Evolutionary conservation across 768 basidiomycete species (phyloP), one percentile per base, ranked within the genome.

Genomic region (Lactarius pseudohatsudake): DNA sequence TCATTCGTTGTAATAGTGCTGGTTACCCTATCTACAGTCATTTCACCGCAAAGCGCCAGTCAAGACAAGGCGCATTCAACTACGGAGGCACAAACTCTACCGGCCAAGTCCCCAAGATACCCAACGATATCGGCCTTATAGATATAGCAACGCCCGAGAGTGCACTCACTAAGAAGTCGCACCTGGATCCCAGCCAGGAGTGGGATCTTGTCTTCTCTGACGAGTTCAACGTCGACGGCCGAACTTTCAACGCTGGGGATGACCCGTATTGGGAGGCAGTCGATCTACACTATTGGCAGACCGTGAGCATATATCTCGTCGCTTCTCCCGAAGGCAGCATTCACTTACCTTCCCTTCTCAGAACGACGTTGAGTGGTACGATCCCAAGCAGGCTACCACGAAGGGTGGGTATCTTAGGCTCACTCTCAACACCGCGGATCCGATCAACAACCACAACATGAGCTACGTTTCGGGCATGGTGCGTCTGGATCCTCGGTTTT

Each of bases 11-110:
- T 16, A 40, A 40, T 13, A 67, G 66, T 45, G 40, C 63, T 6
- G 85, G 80, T 11, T 85, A 79, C 67, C 86, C 87, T 6, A 72
- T 87, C 28, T 72, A 82, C 32, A 80, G 75, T 22, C 81, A 85
- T 67, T 77, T 86, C 59, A 66, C 79, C 22, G 74, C 73, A n/a
- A 78, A 75, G 61, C 76, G 71, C 47, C 81, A 64, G 56, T 69
- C 81, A 54, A 79, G 78, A 0, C 82, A 75, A 28, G 79, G 85
- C 2, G 89, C 82, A 10, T 92, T 87, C 77, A 90, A 90, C 71
- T 76, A 92, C 6, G 91, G 91, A 3, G 91, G 90, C 2, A 85
- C 83, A 72, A 93, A 93, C 68, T 81, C 85, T 3, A 84, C 85
- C 0, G 90, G 92, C 0, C 91, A 94, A 75, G 81, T 79, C 64